Evolutionary conservation across 345 rosid species (phyloP).

Genomic region (Cochlearia excelsa): DNA sequence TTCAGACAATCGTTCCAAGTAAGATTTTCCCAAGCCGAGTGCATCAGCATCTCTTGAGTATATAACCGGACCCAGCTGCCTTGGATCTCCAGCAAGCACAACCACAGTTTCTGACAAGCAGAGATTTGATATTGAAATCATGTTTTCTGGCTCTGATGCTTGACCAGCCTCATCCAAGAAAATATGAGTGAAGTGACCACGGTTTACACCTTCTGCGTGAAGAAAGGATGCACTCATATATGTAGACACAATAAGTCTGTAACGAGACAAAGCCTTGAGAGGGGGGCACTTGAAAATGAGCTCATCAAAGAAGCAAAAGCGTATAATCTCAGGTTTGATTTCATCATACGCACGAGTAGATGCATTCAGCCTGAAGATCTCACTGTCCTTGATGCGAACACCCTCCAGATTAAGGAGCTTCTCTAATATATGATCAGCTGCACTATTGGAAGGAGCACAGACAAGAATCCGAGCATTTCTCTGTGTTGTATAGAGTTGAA

Average conservation of each 20-base stretch:
- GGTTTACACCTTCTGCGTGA: conserved; percentile 64
- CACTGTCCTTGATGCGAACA: conserved; percentile 46
- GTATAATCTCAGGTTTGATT: conserved; percentile 52
- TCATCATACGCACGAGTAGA: conserved; percentile 68
- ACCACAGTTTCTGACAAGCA: conserved; percentile 66
- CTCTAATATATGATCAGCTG: conserved; percentile 82
- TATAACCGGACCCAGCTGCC: conserved; percentile 91
- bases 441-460: conserved; percentile 90
- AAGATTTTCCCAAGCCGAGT: conserved; percentile 70
- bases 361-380: conserved; percentile 87
- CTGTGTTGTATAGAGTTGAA: conserved; percentile 57
- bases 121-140: conserved; percentile 66
- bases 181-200: conserved; percentile 86
- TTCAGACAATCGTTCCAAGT: conserved; percentile 73
- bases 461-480: conserved; percentile 56
- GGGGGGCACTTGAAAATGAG: conserved; percentile 69
- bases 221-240: conserved; percentile 86
- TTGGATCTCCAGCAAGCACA: conserved; percentile 96
- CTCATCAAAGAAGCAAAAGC: conserved; percentile 72
- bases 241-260: conserved; percentile 66
- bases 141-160: conserved; percentile 95
- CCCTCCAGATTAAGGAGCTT: conserved; percentile 51
- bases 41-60: conserved; percentile 62
- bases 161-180: conserved; percentile 96
- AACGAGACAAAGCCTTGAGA: conserved; percentile 45